Evolutionary conservation across 371 early-diverging fungal species (phyloP).

Genomic region (Mucor irregularis): DNA sequence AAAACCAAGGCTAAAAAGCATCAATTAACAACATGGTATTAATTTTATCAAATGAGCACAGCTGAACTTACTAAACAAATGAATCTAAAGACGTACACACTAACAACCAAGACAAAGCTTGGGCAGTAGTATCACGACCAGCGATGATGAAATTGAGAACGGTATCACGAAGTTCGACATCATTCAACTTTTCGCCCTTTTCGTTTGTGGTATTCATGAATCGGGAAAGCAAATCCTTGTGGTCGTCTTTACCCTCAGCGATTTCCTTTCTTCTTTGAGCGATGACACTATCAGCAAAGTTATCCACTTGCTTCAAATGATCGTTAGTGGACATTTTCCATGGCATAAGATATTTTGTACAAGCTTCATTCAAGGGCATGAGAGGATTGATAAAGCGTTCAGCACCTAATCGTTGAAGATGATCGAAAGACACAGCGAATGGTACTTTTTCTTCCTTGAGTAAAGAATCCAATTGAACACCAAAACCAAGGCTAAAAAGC

Average conservation of each 20-base stretch:
- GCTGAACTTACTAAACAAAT: background rate
- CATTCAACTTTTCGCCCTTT: slow-evolving; percentile 31
- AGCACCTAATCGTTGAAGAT: slow-evolving; percentile 31
- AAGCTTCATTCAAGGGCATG: slow-evolving; percentile 27
- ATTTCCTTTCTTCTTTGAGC: slow-evolving; percentile 30
- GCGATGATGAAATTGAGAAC: slow-evolving; percentile 57
- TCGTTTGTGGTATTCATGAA: slow-evolving; percentile 43
- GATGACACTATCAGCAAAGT: slow-evolving; percentile 52
- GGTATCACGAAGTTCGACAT: slow-evolving; percentile 50
- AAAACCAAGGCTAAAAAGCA: slow-evolving; percentile 41
- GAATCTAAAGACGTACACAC: background rate
- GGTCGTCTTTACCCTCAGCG: slow-evolving; percentile 15
- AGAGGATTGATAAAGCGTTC: slow-evolving; percentile 39
- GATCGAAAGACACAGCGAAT: slow-evolving; percentile 61
- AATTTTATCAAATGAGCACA: background rate
- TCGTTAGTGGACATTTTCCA: slow-evolving; percentile 32
- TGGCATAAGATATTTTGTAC: slow-evolving; percentile 27
- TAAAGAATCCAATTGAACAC: slow-evolving; percentile 29
- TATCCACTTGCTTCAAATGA: slow-evolving; percentile 33
- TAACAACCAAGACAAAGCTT: slow-evolving; percentile 71
- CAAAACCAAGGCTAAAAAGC: slow-evolving; percentile 51
- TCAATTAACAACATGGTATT: background rate
- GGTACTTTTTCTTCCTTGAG: slow-evolving; percentile 23
- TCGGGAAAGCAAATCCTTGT: slow-evolving; percentile 36
- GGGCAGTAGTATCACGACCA: slow-evolving; percentile 76